phyloP scores from a whole-genome alignment of 1,284 basidiomycete genomes.

The Cryptococcus sp. region DNA sequence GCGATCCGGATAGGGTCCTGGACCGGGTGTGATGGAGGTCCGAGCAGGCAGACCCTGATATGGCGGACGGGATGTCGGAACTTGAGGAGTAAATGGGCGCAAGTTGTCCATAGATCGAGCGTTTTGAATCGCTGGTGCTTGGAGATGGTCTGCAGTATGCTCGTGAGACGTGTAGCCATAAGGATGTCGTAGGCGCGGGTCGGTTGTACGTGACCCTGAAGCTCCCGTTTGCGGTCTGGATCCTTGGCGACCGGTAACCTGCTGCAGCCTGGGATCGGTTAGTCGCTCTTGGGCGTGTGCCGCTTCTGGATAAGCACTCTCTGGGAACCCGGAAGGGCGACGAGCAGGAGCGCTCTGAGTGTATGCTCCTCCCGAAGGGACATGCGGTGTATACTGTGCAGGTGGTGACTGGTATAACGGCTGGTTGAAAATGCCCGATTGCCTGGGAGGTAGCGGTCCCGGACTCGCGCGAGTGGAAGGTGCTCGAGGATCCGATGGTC shows the following conservation, averaged over 20 bases:
- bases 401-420: conserved; percentile 29
- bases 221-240: not conserved
- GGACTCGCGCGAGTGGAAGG: not conserved
- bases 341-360: conserved; percentile 15
- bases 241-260: conserved; percentile 20
- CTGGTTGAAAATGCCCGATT: conserved; percentile 9
- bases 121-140: conserved; percentile 20
- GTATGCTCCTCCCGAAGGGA: conserved; percentile 4
- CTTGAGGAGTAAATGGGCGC: conserved; percentile 17
- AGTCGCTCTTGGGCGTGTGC: conserved; percentile 29
- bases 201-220: conserved; percentile 1
- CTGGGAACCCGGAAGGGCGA: conserved; percentile 26
- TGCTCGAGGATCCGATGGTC: conserved; percentile 23
- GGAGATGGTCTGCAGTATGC: conserved; percentile 12
- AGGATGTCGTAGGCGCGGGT: conserved; percentile 19
- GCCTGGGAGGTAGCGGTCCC: conserved; percentile 3
- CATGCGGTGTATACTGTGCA: conserved; percentile 21
- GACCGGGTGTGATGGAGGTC: conserved; percentile 24
- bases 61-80: conserved; percentile 22
- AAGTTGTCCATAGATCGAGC: conserved; percentile 40
- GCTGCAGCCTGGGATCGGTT: conserved; percentile 29
- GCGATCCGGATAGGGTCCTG: conserved; percentile 14
- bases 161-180: conserved; percentile 16
- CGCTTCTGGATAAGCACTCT: conserved; percentile 21
- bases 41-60: conserved; percentile 28